Percentiles rank a stretch among this genome's conserved stretches.
phyloP scores from a whole-genome alignment of 2,329 filamentous ascomycete species.

The Claviceps sp. region DNA sequence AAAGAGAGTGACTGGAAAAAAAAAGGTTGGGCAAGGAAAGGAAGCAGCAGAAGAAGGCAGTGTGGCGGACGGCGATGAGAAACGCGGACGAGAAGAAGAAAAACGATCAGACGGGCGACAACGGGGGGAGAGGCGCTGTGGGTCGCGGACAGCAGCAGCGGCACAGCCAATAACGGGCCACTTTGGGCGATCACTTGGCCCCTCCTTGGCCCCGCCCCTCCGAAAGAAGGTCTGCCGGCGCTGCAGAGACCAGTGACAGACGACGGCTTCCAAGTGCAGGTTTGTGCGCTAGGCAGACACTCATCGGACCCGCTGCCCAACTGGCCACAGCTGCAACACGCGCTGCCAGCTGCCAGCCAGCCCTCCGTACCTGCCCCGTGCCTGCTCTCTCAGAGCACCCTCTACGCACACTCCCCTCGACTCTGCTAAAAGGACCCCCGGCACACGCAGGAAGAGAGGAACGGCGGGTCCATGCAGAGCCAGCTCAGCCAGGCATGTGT shows the following conservation, averaged over 20 bases:
- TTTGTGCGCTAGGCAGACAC: no score
- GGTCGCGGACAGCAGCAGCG: not conserved
- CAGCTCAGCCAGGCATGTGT: not conserved
- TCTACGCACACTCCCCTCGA: no score
- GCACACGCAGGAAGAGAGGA: not conserved
- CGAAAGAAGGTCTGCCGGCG: no score
- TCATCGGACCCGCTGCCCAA: no score
- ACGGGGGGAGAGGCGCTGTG: constrained; percentile 10
- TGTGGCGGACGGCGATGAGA: constrained; percentile 19
- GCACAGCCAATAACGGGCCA: not conserved
- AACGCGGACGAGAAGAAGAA: constrained; percentile 20
- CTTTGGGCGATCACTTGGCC: no score
- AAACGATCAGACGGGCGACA: constrained; percentile 23
- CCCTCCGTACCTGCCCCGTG: no score
- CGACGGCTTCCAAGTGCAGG: no score
- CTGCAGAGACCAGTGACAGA: no score
- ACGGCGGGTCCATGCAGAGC: not conserved
- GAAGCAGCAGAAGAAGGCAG: constrained; percentile 21
- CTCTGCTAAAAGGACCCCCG: not conserved
- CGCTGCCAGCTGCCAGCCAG: no score
- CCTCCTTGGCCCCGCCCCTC: no score
- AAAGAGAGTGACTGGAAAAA: constrained; percentile 33
- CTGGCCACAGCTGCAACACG: no score
- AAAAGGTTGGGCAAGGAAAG: constrained; percentile 23
- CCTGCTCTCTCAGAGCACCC: no score